Percentiles rank a stretch among this genome's conserved stretches.
These are phyloP conservation scores for Penicillium concentricum DNA, from an alignment of 2,329 filamentous ascomycete genomes.

Conservation along the genomic window DNA sequence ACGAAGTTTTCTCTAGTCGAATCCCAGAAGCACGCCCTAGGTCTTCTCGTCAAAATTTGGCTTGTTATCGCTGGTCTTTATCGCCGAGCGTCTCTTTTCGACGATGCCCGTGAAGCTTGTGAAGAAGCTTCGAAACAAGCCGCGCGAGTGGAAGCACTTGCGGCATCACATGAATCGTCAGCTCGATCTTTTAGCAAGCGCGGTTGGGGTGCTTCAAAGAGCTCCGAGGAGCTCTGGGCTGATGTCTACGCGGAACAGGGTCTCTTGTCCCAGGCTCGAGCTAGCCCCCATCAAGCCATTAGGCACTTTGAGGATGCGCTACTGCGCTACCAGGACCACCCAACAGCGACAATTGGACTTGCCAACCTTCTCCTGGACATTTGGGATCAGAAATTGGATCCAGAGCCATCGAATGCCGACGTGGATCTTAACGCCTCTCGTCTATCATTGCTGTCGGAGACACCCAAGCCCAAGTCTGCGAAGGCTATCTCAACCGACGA, in stretches of 20 bases:
- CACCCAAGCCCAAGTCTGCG: conserved; percentile 20
- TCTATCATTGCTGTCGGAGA: conserved; percentile 25
- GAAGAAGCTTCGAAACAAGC: conserved; percentile 79
- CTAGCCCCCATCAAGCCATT: conserved; percentile 66
- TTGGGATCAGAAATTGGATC: conserved; percentile 57
- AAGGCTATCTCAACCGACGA: conserved; percentile 24
- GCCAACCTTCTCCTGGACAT: conserved; percentile 84
- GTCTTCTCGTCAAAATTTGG: conserved; percentile 76
- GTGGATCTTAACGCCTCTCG: conserved; percentile 29
- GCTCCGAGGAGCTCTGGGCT: conserved; percentile 78
- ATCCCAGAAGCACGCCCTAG: conserved; percentile 56
- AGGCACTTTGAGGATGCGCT: conserved; percentile 79
- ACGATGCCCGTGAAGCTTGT: conserved; percentile 77
- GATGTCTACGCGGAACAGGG: conserved; percentile 81
- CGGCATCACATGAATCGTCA: conserved; percentile 61
- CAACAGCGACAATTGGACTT: conserved; percentile 74
- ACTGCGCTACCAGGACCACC: conserved; percentile 75
- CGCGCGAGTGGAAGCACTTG: conserved; percentile 66
- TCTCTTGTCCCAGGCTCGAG: conserved; percentile 62
- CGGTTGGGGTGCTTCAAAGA: conserved; percentile 78
- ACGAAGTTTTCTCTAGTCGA: conserved; percentile 53
- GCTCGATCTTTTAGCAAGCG: conserved; percentile 61
- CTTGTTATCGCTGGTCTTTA: conserved; percentile 87
- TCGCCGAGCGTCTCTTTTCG: conserved; percentile 72
- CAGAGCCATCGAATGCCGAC: conserved; percentile 32